phyloP scores from a whole-genome alignment of 495 filamentous ascomycete genomes.

The Penicillium maclennaniae region DNA sequence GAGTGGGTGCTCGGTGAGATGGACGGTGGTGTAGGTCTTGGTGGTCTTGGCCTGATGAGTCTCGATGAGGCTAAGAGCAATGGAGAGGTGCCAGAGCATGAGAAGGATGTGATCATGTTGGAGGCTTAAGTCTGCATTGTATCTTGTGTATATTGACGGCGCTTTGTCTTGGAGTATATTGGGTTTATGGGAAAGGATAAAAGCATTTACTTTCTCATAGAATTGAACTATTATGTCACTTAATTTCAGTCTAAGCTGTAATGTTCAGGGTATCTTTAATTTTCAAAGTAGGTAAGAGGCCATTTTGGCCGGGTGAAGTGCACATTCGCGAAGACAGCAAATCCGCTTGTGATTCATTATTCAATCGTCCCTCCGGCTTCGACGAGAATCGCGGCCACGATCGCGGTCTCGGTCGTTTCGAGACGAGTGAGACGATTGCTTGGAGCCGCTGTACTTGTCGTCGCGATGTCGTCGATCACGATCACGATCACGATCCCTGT shows the following conservation, averaged over 20 bases:
- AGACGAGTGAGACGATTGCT: slow-evolving; percentile 34
- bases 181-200: slow-evolving; percentile 24
- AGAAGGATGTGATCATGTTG: slow-evolving; percentile 46
- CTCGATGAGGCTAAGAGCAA: slow-evolving; percentile 12
- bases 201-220: slow-evolving; percentile 28
- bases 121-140: slow-evolving; percentile 25
- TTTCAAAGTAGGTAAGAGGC: not conserved
- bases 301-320: not conserved
- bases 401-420: slow-evolving; percentile 32
- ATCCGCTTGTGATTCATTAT: not conserved
- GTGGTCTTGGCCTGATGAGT: slow-evolving; percentile 37
- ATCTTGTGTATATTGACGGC: slow-evolving; percentile 29
- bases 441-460: slow-evolving; percentile 34
- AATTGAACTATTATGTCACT: slow-evolving; percentile 15
- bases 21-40: slow-evolving; percentile 60
- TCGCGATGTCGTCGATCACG: slow-evolving; percentile 30
- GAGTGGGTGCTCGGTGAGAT: slow-evolving; percentile 92
- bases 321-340: not conserved
- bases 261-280: slow-evolving; percentile 24
- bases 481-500: slow-evolving; percentile 33
- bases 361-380: slow-evolving; percentile 33
- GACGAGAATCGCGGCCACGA: slow-evolving; percentile 30
- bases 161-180: slow-evolving; percentile 25
- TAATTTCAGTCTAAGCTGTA: not conserved
- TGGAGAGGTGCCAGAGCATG: slow-evolving; percentile 32